phyloP scores from a whole-genome alignment of 2,329 filamentous ascomycete genomes.

The Aspergillus sp. region DNA sequence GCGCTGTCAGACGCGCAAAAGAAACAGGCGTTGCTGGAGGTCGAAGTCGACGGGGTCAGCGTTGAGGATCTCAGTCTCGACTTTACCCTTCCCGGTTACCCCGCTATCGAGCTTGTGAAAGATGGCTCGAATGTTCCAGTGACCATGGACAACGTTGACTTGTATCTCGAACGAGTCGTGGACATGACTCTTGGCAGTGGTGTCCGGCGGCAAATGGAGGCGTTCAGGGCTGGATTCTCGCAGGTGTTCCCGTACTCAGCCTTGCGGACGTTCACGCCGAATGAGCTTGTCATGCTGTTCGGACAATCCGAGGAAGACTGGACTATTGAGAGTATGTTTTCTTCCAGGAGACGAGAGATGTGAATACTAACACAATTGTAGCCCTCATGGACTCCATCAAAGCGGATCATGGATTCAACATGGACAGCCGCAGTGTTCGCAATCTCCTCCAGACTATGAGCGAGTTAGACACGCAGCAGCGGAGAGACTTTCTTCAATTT shows the following conservation, averaged over 20 bases:
- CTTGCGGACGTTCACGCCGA: constrained; percentile 88
- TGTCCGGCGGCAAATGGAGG: constrained; percentile 83
- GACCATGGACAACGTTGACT: constrained; percentile 86
- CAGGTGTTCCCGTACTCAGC: constrained; percentile 95
- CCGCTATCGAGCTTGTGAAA: constrained; percentile 76
- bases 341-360: not conserved
- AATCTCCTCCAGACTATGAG: constrained; percentile 96
- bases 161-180: constrained; percentile 84
- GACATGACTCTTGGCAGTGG: constrained; percentile 88
- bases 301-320: constrained; percentile 92
- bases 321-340: constrained; percentile 85
- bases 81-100: constrained; percentile 91
- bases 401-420: constrained; percentile 96
- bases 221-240: constrained; percentile 87
- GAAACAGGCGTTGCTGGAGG: constrained; percentile 64
- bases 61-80: constrained; percentile 89
- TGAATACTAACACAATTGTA: constrained; percentile 40
- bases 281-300: constrained; percentile 92
- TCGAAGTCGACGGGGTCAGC: constrained; percentile 71
- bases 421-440: constrained; percentile 93
- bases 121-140: constrained; percentile 73
- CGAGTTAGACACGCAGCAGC: constrained; percentile 69
- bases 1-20: constrained; percentile 68
- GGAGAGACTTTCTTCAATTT: constrained; percentile 94
- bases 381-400: constrained; percentile 98